Evolutionary conservation across 768 basidiomycete genomes (phyloP).

Genomic region (Exsudoporus frostii): DNA sequence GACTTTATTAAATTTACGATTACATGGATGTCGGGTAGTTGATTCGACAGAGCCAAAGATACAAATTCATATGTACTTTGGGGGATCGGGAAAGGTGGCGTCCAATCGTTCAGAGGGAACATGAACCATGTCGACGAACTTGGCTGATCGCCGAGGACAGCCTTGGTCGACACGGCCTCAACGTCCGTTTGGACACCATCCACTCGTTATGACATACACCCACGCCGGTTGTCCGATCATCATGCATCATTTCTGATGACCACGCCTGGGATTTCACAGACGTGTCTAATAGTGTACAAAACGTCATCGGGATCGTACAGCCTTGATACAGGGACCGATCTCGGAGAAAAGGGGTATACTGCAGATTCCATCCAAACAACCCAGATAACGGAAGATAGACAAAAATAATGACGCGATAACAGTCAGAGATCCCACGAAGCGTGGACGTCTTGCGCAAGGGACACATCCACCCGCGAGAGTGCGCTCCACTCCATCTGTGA

Average conservation of each 20-base stretch:
- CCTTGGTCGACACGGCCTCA: too few relatives aligned
- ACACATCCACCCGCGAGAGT: slow-evolving; percentile 17
- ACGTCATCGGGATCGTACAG: slow-evolving; percentile 1
- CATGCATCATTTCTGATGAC: background rate
- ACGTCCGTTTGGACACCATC: too few relatives aligned
- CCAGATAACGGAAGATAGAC: background rate
- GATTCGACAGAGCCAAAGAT: too few relatives aligned
- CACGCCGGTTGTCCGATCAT: background rate
- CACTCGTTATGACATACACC: too few relatives aligned
- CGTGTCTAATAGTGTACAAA: background rate
- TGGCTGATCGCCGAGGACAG: too few relatives aligned
- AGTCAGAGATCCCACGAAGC: slow-evolving; percentile 26
- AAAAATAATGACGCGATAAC: background rate
- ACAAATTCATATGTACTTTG: too few relatives aligned
- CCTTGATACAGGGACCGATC: slow-evolving; percentile 1
- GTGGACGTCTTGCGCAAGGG: slow-evolving; percentile 12
- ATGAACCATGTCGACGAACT: too few relatives aligned
- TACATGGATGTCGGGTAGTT: too few relatives aligned
- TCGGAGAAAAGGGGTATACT: background rate
- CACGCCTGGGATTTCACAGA: background rate
- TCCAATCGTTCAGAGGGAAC: too few relatives aligned
- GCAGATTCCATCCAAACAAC: too few relatives aligned
- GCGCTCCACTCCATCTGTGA: slow-evolving; percentile 15
- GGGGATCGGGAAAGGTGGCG: too few relatives aligned
- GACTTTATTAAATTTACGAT: too few relatives aligned